Conservation (phyloP, 2,329 filamentous ascomycete species). For the Colletotrichum eremochloae region DNA sequence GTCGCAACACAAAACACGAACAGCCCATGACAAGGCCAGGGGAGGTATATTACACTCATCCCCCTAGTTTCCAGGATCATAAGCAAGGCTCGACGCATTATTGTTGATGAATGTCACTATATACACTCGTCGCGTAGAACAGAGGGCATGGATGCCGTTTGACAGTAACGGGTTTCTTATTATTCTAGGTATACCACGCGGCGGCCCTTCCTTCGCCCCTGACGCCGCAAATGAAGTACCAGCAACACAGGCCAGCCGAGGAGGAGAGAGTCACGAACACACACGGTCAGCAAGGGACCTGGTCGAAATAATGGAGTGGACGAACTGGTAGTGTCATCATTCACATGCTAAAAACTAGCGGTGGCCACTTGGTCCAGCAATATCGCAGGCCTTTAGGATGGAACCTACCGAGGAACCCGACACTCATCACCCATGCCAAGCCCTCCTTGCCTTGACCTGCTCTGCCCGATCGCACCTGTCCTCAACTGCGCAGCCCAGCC, state of each 20-base stretch:
- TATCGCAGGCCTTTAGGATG: conserved; percentile 22
- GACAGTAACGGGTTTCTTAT: neutral
- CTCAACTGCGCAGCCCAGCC: conserved; percentile 6
- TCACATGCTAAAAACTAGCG: conserved; percentile 40
- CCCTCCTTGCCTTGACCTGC: conserved; percentile 13
- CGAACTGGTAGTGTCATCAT: conserved; percentile 25
- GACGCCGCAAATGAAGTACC: conserved; percentile 13
- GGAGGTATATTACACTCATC: conserved; percentile 5
- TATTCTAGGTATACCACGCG: conserved; percentile 17
- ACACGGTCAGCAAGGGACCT: conserved; percentile 19
- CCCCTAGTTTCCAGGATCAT: neutral
- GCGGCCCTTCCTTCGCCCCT: neutral
- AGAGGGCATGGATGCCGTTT: neutral
- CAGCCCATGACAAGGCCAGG: conserved; percentile 17
- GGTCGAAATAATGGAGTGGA: conserved; percentile 14
- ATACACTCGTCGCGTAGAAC: neutral
- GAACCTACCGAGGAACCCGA: conserved; percentile 36
- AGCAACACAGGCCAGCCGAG: conserved; percentile 20
- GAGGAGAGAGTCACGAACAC: conserved; percentile 26
- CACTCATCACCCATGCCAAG: conserved; percentile 11
- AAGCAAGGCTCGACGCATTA: neutral
- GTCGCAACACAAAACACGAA: neutral
- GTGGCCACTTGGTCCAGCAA: conserved; percentile 20
- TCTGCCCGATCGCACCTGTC: conserved; percentile 28
- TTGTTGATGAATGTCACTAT: neutral